phyloP scores from a whole-genome alignment of 1,284 basidiomycete species.

The Cryptococcus sp. region DNA sequence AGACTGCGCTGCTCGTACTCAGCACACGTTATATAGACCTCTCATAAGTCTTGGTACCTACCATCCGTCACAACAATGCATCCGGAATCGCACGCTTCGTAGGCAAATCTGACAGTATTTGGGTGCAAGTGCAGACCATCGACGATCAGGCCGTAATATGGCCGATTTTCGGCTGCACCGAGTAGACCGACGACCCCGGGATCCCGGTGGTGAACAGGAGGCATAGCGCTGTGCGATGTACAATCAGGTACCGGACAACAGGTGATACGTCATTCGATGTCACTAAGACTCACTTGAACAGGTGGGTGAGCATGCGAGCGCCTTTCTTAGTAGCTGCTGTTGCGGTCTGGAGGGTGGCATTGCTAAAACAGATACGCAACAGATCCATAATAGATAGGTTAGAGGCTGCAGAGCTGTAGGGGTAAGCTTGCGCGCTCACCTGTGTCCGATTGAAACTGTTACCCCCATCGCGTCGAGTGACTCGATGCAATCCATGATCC shows the following conservation, averaged over 20 bases:
- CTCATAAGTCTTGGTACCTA: conserved; percentile 39
- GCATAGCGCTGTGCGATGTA: conserved; percentile 35
- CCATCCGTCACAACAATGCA: conserved; percentile 88
- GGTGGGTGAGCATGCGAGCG: conserved; percentile 81
- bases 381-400: too few relatives aligned
- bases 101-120: conserved; percentile 82
- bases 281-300: conserved; percentile 77
- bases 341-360: conserved; percentile 42
- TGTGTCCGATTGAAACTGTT: conserved; percentile 82
- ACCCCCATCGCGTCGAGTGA: conserved; percentile 67
- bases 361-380: too few relatives aligned
- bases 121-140: conserved; percentile 90
- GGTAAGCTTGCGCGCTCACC: conserved; percentile 58
- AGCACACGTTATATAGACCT: neutral
- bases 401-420: too few relatives aligned
- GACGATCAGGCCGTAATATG: conserved; percentile 85
- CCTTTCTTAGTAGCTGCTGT: conserved; percentile 42
- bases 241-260: too few relatives aligned
- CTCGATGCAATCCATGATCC: conserved; percentile 69
- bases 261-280: too few relatives aligned
- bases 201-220: conserved; percentile 47
- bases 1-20: conserved; percentile 50
- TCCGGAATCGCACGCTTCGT: conserved; percentile 75
- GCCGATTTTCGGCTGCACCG: conserved; percentile 66
- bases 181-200: conserved; percentile 76